Evolutionary conservation across 768 basidiomycete species (phyloP), one percentile per base, ranked within the genome.

Genomic region (Obba rivulosa): DNA sequence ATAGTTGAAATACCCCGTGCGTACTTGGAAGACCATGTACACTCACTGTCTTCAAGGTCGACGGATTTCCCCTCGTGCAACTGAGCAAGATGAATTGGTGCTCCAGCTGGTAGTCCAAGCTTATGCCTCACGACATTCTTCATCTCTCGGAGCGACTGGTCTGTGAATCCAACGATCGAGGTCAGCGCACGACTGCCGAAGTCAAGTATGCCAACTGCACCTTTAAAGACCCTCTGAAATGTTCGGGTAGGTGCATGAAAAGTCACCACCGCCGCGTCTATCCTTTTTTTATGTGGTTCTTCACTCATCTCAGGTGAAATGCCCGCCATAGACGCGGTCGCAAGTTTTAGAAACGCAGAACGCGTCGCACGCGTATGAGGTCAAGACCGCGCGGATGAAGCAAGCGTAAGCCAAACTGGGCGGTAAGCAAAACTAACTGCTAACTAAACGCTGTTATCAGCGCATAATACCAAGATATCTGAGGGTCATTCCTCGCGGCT

Each of bases 21-120:
- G 13, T 31, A 31, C 13, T 7, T 13, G 7, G 28, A 28, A 40
- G 39, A 34, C n/a, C 37, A 48, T 17, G 14, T 39, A 45, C n/a
- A 62, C 72, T 52, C 56, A 87, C 89, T 85, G 60, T 91, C 87
- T 31, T 87, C 87, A n/a, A 92, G 71, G 60, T 85, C 85, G 20
- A 89, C 74, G 13, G 62, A 59, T 49, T 67, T 67, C 8, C 70
- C 76, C 18, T 72, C 72, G 28, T 83, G 75, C 41, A 86, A 57
- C 54, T 87, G 87, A 18, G 63, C 63, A 14, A 79, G 69, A 13
- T 63, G 62, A 16, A 78, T 51, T 5, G 55, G 20, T 4, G 68
- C 57, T 39, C 70, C 66, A 0, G 62, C 48, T 17, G 67, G 52
- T 2, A 90, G 67, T 2, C 70, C 69, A 17, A 91, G 70, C 64